These are phyloP conservation scores for Aureobasidium sp. DNA, from an alignment of 2,329 filamentous ascomycete genomes.

Conservation along the genomic window DNA sequence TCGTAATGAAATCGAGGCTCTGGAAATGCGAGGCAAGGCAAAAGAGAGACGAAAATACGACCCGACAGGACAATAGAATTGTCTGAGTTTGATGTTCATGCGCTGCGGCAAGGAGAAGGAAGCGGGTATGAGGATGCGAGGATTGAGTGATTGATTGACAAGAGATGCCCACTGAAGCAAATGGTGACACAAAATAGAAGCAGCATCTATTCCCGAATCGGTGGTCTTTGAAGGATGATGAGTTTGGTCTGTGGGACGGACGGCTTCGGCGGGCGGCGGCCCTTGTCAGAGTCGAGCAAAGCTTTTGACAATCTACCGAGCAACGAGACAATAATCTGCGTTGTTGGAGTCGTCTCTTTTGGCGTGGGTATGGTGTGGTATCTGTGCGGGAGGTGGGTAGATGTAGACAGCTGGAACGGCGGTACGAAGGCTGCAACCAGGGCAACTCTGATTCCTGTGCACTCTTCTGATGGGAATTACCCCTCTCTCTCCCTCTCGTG, in stretches of 20 bases:
- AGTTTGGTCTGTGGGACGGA: constrained; percentile 16
- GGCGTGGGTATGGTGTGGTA: neutral
- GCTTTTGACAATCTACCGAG: constrained; percentile 15
- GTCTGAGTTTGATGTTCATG: constrained; percentile 10
- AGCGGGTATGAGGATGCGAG: neutral
- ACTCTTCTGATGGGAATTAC: neutral
- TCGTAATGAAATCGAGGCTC: no score
- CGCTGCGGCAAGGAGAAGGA: constrained; percentile 11
- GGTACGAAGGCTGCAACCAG: constrained; percentile 6
- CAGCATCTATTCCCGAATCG: constrained; percentile 9
- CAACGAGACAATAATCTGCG: constrained; percentile 17
- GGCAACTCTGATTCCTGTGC: constrained; percentile 13
- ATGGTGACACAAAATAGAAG: constrained; percentile 12
- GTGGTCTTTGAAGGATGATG: neutral
- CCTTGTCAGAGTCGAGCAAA: constrained; percentile 12
- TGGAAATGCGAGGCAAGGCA: no score
- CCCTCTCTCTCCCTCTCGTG: constrained; percentile 2
- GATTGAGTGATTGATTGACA: neutral
- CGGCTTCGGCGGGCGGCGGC: constrained; percentile 15
- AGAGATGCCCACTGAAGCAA: constrained; percentile 10
- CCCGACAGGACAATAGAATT: constrained; percentile 6
- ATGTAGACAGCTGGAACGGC: constrained; percentile 3
- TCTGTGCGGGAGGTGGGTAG: constrained; percentile 4
- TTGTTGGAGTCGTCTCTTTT: constrained; percentile 9
- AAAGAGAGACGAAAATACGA: neutral